Conservation (phyloP, 2,329 filamentous ascomycete species). For the Teratosphaeriaceae sp. region DNA sequence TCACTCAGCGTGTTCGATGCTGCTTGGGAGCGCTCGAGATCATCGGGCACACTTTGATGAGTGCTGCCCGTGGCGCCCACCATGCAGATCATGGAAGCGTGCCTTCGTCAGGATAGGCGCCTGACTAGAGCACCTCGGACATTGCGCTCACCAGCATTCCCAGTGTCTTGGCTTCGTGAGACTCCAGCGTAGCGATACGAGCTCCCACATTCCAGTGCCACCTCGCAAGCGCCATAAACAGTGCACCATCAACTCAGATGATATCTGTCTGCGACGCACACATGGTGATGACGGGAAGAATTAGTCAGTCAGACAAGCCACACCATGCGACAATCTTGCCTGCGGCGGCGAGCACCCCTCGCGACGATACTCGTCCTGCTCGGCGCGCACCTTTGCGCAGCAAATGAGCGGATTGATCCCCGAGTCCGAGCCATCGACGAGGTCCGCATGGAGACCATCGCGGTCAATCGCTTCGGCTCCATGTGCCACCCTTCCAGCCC, state of each 20-base stretch:
- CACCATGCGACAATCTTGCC: background rate
- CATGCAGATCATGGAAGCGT: too few species aligned
- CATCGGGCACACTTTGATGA: too few species aligned
- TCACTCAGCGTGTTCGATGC: too few species aligned
- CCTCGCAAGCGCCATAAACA: constrained; percentile 1
- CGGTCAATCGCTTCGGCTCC: constrained; percentile 2
- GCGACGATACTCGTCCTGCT: background rate
- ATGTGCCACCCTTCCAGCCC: background rate
- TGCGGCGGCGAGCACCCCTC: background rate
- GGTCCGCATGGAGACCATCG: background rate
- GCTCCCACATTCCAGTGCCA: constrained; percentile 2
- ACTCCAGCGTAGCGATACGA: constrained; percentile 1
- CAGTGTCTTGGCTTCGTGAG: background rate
- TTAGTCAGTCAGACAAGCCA: background rate
- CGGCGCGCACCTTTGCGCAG: background rate
- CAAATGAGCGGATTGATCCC: background rate
- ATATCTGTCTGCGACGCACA: background rate
- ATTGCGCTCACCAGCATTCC: too few species aligned
- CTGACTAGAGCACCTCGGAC: too few species aligned
- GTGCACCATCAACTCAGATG: background rate
- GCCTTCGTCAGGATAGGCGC: too few species aligned
- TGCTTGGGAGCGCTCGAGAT: too few species aligned
- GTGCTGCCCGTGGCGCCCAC: too few species aligned
- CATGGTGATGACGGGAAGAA: background rate
- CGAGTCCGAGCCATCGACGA: background rate